phyloP scores from a whole-genome alignment of 345 rosid species.

The Garcia nutans region DNA sequence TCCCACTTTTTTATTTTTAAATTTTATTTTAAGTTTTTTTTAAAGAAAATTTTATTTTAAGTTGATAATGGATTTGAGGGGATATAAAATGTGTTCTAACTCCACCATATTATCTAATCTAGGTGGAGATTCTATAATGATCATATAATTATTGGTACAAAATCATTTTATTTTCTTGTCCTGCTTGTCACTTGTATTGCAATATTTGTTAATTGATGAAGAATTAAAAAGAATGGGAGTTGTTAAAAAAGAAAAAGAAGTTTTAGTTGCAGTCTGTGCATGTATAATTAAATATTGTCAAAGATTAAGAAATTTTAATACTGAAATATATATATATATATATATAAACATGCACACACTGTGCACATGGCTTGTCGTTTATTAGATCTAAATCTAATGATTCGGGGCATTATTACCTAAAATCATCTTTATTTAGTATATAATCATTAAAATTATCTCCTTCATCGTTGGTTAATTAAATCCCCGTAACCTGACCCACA shows the following conservation, averaged over 20 bases:
- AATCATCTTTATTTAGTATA: not conserved
- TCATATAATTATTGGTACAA: not conserved
- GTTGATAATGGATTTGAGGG: not conserved
- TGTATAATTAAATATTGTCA: not conserved
- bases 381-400: constrained; percentile 9
- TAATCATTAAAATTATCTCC: not conserved
- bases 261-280: too few species aligned
- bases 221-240: not conserved
- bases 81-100: not conserved
- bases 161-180: not conserved
- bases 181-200: not conserved
- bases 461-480: not conserved
- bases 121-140: not conserved
- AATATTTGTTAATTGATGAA: not conserved
- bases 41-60: too few species aligned
- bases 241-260: too few species aligned
- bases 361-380: not conserved
- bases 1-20: not conserved
- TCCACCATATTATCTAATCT: not conserved
- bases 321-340: not conserved
- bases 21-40: not conserved
- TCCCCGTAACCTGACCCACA: not conserved
- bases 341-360: not conserved
- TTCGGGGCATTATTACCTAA: constrained; percentile 17
- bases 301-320: not conserved